Evolutionary conservation across 257 asterid genomes (phyloP), one percentile per base, ranked within the genome.

Genomic region (Anisodus acutangulus): DNA sequence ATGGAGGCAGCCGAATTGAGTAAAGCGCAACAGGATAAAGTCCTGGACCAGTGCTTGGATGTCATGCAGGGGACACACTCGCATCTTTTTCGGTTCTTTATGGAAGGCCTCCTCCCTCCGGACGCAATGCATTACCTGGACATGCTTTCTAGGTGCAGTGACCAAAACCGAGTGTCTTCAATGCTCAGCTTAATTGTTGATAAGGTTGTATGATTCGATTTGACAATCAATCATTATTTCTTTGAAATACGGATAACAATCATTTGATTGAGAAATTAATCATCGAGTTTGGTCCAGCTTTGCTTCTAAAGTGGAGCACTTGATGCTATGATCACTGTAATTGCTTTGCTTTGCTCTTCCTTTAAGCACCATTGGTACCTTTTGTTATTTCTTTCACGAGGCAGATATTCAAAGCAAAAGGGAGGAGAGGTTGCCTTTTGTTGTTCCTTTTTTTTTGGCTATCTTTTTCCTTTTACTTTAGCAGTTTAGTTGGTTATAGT

Each of bases 51-150:
- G 76, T 89, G 95, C 7, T 10, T 95, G 92, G 97, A 95, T 6
- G 92, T 89, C 53, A 97, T 97, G 98, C 93, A 90, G 0, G 98
- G 93, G 86, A 97, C 99, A 0, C 99, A 97, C 86, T 88, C 97
- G 0, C 90, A 88, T 88, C 88, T 92, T 84, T 95, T 93, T 79
- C 93, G 92, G 0, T 93, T 93, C 83, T 97, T 97, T 83, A 91
- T 97, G 90, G 98, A 97, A 86, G 99, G 99, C 26, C 93, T 97
- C 35, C 87, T 82, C 79, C 97, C 98, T 37, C 95, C 91, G n/a
- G 99, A 97, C 66, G 98, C 96, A 8, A 93, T 97, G 93, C 97
- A 90, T 55, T 95, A 97, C 91, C 90, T 97, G 85, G 97, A 92
- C 78, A 82, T 93, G 90, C 91, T 93, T 85, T 89, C 90, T 88